phyloP scores from a whole-genome alignment of 116 monocot species.

The Dioscorea cayenensis region DNA sequence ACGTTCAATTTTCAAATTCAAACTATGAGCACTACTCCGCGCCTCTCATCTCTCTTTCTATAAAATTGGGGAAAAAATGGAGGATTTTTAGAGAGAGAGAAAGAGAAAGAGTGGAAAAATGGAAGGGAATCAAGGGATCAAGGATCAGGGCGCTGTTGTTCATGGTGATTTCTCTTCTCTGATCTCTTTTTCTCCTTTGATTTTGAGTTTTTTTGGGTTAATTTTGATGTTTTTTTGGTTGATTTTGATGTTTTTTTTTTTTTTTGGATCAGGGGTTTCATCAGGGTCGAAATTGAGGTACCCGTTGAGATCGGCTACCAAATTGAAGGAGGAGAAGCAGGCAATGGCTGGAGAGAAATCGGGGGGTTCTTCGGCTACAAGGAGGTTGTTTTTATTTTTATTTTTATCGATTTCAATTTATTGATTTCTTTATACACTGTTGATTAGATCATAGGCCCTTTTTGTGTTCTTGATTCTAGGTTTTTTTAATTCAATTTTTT shows the following conservation, averaged over 20 bases:
- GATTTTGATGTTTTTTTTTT: background rate
- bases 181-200: too few species aligned
- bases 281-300: conserved; percentile 50
- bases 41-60: background rate
- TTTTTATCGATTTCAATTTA: background rate
- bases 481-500: too few species aligned
- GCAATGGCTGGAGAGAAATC: background rate
- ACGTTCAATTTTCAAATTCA: too few species aligned
- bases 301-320: conserved; percentile 52
- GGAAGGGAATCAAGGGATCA: background rate
- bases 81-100: background rate
- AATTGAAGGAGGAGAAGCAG: conserved; percentile 25
- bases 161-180: background rate
- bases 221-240: conserved; percentile 9
- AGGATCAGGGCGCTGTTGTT: background rate
- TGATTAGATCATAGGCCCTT: background rate
- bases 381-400: conserved; percentile 21
- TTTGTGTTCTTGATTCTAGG: background rate
- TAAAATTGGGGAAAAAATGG: background rate
- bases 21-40: too few species aligned
- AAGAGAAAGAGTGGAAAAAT: background rate
- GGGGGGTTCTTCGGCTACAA: conserved; percentile 17
- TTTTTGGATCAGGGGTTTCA: conserved; percentile 6
- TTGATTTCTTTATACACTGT: background rate
- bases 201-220: background rate